These are phyloP conservation scores for Papiliotrema fonsecae DNA, from an alignment of 1,284 basidiomycete species.

Conservation along the genomic window DNA sequence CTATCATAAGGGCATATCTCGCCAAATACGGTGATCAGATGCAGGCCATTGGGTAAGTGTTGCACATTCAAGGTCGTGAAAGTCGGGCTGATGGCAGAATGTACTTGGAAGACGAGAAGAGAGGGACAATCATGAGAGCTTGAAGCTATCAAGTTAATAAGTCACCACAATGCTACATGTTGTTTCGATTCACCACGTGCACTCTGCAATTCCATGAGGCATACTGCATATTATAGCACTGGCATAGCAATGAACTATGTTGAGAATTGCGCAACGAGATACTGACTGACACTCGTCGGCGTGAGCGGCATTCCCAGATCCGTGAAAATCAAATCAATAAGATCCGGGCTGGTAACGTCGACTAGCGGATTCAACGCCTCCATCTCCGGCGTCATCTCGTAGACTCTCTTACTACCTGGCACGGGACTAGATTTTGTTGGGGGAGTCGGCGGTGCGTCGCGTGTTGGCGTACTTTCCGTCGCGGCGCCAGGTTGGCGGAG, in stretches of 20 bases:
- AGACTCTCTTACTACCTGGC: neutral
- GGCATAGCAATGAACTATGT: too few relatives aligned
- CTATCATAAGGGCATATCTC: constrained; percentile 66
- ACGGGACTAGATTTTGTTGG: neutral
- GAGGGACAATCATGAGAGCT: constrained; percentile 54
- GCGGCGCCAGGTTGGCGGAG: neutral
- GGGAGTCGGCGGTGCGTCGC: neutral
- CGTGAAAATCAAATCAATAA: constrained; percentile 49
- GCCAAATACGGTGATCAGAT: constrained; percentile 67
- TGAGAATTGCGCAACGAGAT: constrained; percentile 48
- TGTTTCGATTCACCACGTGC: too few relatives aligned
- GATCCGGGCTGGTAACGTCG: constrained; percentile 50
- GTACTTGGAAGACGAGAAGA: constrained; percentile 81
- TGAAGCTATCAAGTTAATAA: too few relatives aligned
- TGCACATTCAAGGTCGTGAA: neutral
- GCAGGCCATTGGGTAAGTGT: constrained; percentile 60
- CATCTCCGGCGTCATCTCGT: constrained; percentile 48
- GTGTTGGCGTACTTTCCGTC: neutral
- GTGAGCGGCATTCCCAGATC: constrained; percentile 44
- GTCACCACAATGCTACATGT: too few relatives aligned
- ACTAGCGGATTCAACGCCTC: constrained; percentile 48
- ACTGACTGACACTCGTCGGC: constrained; percentile 47
- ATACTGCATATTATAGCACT: too few relatives aligned
- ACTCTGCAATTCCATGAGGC: too few relatives aligned
- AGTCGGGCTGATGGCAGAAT: constrained; percentile 49